Conservation (phyloP, 1,284 basidiomycete species). For the Cryptococcus wingfieldii region DNA sequence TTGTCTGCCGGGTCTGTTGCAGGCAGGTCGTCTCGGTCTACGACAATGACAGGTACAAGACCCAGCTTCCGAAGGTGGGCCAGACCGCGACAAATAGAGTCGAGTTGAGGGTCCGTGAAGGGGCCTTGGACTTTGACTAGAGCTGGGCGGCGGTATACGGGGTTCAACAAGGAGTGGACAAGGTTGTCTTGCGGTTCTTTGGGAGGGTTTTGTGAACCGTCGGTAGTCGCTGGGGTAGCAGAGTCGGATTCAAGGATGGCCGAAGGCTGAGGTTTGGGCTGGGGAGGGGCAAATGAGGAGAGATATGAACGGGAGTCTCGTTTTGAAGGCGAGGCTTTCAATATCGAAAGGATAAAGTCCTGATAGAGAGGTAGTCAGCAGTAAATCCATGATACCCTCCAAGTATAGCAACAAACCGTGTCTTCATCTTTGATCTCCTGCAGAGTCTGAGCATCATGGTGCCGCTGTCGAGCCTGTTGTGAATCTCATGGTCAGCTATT, state of each 20-base stretch:
- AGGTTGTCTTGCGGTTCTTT: conserved; percentile 54
- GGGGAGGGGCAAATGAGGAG: conserved; percentile 65
- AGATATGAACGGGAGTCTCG: conserved; percentile 88
- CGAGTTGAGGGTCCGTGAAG: conserved; percentile 90
- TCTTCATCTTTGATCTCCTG: conserved; percentile 18
- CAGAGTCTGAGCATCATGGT: conserved; percentile 12
- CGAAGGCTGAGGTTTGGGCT: conserved; percentile 20
- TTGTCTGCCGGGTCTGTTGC: conserved; percentile 56
- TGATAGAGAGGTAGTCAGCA: conserved; percentile 43
- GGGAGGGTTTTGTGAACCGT: conserved; percentile 1
- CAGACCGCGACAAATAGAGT: conserved; percentile 88
- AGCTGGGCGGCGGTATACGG: conserved; percentile 59
- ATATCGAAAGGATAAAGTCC: conserved; percentile 95
- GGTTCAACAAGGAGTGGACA: conserved; percentile 77
- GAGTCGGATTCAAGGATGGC: conserved; percentile 19
- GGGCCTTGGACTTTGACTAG: conserved; percentile 97
- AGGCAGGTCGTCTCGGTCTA: conserved; percentile 78
- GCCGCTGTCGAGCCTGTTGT: conserved; percentile 10
- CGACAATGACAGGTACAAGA: conserved; percentile 87
- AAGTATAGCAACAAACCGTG: conserved; percentile 6
- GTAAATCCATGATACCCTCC: neutral
- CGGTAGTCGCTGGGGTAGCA: neutral
- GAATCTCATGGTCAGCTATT: neutral
- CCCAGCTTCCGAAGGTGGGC: conserved; percentile 94
- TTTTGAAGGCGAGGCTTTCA: conserved; percentile 86